Evolutionary conservation across 805 yeast genomes (phyloP).

Genomic region (Henningerozyma blattae): DNA sequence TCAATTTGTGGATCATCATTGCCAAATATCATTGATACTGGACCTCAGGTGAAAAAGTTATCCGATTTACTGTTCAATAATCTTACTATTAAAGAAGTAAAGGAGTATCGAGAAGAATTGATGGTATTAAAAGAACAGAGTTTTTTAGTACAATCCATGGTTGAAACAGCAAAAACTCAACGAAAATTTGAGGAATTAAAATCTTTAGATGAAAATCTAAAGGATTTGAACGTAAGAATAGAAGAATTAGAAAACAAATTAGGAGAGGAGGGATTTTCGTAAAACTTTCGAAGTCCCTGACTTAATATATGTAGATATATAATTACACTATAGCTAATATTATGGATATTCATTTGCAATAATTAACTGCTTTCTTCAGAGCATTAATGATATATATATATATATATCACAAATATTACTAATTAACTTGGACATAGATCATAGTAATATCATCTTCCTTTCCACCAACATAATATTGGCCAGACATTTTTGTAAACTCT

Average conservation of each 20-base stretch:
- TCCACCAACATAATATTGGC: constrained; percentile 58
- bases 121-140: constrained; percentile 83
- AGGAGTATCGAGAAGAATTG: constrained; percentile 55
- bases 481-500: constrained; percentile 9
- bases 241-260: constrained; percentile 33
- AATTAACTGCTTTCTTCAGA: too few species aligned
- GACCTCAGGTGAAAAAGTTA: constrained; percentile 6
- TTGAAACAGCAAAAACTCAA: constrained; percentile 46
- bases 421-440: constrained; percentile 55
- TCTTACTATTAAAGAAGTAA: constrained; percentile 40
- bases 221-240: constrained; percentile 43
- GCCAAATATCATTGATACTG: constrained; percentile 5
- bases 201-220: constrained; percentile 43
- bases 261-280: constrained; percentile 41
- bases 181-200: constrained; percentile 69
- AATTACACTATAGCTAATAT: background rate
- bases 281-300: background rate
- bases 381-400: too few species aligned
- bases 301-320: background rate
- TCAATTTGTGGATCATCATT: constrained; percentile 16
- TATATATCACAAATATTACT: too few species aligned
- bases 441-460: constrained; percentile 92
- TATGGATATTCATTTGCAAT: too few species aligned
- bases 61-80: constrained; percentile 16
- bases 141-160: constrained; percentile 56